Conservation (phyloP, 2,329 filamentous ascomycete species). For the Penicillium sp. region DNA sequence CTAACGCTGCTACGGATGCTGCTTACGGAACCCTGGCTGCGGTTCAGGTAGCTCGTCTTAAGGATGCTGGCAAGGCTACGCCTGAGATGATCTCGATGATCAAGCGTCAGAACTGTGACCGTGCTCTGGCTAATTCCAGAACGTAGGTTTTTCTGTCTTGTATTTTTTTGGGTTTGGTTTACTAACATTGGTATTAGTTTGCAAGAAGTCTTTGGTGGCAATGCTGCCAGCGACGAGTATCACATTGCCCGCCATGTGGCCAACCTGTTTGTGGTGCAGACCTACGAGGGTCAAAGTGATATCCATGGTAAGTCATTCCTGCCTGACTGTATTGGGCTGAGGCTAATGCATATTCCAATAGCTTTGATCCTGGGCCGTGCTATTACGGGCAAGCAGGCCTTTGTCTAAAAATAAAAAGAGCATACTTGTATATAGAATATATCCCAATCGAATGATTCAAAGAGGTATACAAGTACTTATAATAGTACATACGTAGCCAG, state of each 20-base stretch:
- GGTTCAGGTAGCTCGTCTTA: constrained; percentile 86
- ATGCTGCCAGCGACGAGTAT: constrained; percentile 98
- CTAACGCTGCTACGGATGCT: constrained; percentile 87
- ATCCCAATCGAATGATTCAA: not conserved
- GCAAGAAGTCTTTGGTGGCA: constrained; percentile 96
- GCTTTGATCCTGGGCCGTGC: constrained; percentile 68
- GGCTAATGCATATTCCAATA: constrained; percentile 50
- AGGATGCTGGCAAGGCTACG: constrained; percentile 82
- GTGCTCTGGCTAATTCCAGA: constrained; percentile 76
- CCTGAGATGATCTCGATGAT: constrained; percentile 98
- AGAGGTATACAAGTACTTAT: not conserved
- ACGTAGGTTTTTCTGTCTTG: constrained; percentile 45
- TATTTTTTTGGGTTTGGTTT: not conserved
- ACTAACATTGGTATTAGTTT: constrained; percentile 50
- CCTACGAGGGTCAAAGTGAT: constrained; percentile 97
- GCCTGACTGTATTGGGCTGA: constrained; percentile 36
- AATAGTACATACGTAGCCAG: not conserved
- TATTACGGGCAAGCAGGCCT: constrained; percentile 75
- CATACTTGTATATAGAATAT: constrained; percentile 7
- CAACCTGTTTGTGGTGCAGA: constrained; percentile 96
- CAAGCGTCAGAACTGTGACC: constrained; percentile 96
- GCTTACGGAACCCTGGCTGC: constrained; percentile 88
- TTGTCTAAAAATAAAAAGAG: constrained; percentile 55
- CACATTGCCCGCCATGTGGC: constrained; percentile 91
- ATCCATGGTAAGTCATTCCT: constrained; percentile 74